A percentile compares a stretch with the other conserved stretches of the same genome.
Evolutionary conservation across 2,329 filamentous ascomycete genomes (phyloP).

Genomic region (Colletotrichum gigasporum): DNA sequence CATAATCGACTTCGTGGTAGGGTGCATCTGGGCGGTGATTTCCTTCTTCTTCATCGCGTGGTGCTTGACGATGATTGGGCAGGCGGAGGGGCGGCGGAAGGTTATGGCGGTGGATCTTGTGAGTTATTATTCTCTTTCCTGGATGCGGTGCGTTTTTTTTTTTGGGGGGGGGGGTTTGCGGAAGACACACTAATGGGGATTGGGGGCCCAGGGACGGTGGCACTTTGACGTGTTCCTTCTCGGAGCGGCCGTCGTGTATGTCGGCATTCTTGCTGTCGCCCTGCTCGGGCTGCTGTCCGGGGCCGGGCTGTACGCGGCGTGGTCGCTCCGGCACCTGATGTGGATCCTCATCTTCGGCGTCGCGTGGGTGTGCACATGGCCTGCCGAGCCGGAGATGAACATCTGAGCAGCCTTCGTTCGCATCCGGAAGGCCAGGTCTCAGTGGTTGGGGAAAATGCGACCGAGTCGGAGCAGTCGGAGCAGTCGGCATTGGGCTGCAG

Average conservation of each 20-base stretch:
- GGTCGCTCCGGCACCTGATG: slow-evolving; percentile 27
- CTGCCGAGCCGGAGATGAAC: slow-evolving; percentile 17
- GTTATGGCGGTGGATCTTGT: slow-evolving; percentile 23
- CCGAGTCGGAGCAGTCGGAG: too few relatives aligned
- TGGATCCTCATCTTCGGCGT: slow-evolving; percentile 26
- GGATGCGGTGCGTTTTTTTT: neutral
- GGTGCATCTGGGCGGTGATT: slow-evolving; percentile 10
- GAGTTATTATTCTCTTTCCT: neutral
- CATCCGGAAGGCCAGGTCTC: too few relatives aligned
- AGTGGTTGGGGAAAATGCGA: too few relatives aligned
- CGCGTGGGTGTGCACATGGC: slow-evolving; percentile 23
- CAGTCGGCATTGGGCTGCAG: too few relatives aligned
- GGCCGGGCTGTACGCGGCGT: slow-evolving; percentile 3
- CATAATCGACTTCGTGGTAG: slow-evolving; percentile 7
- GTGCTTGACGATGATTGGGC: slow-evolving; percentile 21
- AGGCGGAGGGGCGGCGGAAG: slow-evolving; percentile 23
- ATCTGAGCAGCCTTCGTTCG: neutral
- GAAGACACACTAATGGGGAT: too few relatives aligned
- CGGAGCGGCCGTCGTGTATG: slow-evolving; percentile 10
- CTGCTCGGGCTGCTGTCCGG: slow-evolving; percentile 10
- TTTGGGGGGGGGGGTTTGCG: too few relatives aligned
- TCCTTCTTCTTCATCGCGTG: slow-evolving; percentile 24
- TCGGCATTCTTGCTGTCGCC: slow-evolving; percentile 1
- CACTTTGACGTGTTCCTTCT: slow-evolving; percentile 21
- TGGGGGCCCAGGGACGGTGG: slow-evolving; percentile 20